Evolutionary conservation across 2,329 filamentous ascomycete species (phyloP), one percentile per base, ranked within the genome.

Genomic region (Penicillium sclerotigenum): DNA sequence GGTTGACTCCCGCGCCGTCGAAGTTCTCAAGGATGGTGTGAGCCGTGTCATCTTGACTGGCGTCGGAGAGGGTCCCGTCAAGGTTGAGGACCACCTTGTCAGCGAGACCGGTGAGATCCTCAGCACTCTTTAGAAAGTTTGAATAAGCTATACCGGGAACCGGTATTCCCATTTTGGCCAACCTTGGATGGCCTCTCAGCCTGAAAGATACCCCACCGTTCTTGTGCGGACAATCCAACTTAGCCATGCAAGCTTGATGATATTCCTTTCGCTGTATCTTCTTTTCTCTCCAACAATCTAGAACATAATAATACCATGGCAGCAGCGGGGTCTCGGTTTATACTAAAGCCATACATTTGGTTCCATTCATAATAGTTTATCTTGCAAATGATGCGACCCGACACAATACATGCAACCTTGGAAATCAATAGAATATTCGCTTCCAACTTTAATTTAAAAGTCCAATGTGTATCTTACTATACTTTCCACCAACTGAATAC

Each of bases 41-140:
- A 91, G 87, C 75, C 84, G 92, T 61, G 87, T 99, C 36, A 99
- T 99, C 64, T 79, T 92, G 78, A 97, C 95, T 1, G 83, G 87
- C 50, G 94, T 99, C 41, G 94, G 94, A 1, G 90, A 95, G 72
- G 94, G 93, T 0, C 94, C 94, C 0, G 77, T 88, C 61, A 90
- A 85, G 80, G 89, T 91, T 5, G 83, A 93, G 16, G 83, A 93
- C 70, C 87, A 87, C 69, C 77, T 97, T 59, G 83, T 95, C 58
- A 83, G 82, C 60, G 87, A 86, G 70, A 81, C 84, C 53, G 88
- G 88, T 14, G 77, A 82, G 65, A 70, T 74, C 51, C 61, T 75
- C 57, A 63, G 45, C 52, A 59, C 65, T 56, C 52, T 54, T 33
- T 67, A 63, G 53, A 42, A 46, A 31, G 29, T 47, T 34, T 56